Evolutionary conservation across 345 rosid species (phyloP).

Genomic region (Mallotus nudiflorus): DNA sequence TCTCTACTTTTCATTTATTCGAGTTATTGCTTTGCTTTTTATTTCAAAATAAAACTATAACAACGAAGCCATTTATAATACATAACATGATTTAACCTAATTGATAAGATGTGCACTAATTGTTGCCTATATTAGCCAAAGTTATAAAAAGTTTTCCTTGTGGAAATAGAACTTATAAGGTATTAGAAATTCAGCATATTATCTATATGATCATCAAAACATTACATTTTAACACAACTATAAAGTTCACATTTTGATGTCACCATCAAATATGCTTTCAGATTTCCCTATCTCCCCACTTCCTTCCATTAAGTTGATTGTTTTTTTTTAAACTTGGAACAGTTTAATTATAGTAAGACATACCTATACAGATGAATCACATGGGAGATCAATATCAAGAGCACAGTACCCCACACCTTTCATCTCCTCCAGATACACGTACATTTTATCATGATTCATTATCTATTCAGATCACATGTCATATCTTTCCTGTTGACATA

Average conservation of each 20-base stretch:
- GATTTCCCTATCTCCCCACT: neutral
- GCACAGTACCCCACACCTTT: neutral
- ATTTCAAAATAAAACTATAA: no score
- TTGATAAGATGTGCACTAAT: neutral
- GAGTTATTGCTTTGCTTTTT: neutral
- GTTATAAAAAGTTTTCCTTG: neutral
- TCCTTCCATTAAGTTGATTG: neutral
- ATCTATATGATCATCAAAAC: no score
- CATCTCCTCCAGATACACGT: neutral
- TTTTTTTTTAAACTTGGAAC: neutral
- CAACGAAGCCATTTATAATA: neutral
- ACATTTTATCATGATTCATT: neutral
- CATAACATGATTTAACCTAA: neutral
- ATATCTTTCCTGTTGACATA: neutral
- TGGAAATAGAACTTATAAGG: neutral
- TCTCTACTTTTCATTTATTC: neutral
- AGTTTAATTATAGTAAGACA: neutral
- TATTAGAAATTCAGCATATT: neutral
- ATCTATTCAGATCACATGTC: neutral
- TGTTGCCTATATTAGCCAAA: neutral
- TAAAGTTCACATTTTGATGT: neutral
- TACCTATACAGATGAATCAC: neutral
- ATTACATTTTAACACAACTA: neutral
- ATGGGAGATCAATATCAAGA: neutral
- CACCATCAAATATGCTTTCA: no score